phyloP scores from a whole-genome alignment of 2,329 filamentous ascomycete species.

The Aciculosporium take region DNA sequence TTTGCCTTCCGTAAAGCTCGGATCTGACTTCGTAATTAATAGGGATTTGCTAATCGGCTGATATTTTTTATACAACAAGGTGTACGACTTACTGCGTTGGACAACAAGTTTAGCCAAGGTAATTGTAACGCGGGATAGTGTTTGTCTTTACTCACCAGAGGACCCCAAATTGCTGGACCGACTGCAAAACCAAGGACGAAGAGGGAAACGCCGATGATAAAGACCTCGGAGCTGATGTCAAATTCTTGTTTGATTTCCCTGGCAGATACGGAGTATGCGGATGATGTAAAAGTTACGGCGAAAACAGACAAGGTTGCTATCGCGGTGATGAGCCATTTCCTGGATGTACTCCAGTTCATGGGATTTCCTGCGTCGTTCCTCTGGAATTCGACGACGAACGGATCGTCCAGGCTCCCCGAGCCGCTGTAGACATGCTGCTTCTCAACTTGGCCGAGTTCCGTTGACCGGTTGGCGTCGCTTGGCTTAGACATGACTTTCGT shows the following conservation, averaged over 20 bases:
- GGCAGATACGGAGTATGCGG: constrained; percentile 49
- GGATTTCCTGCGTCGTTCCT: constrained; percentile 54
- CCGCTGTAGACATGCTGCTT: constrained; percentile 32
- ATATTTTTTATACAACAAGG: no score
- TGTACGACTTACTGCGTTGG: no score
- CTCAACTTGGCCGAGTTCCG: background rate
- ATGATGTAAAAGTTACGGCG: constrained; percentile 55
- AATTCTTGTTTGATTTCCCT: constrained; percentile 41
- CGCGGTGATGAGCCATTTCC: constrained; percentile 53
- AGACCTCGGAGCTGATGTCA: constrained; percentile 32
- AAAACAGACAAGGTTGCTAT: constrained; percentile 53
- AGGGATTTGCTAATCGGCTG: no score
- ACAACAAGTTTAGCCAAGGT: no score
- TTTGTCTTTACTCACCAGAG: no score
- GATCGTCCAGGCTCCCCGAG: constrained; percentile 49
- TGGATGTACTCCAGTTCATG: constrained; percentile 37
- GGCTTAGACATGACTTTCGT: background rate
- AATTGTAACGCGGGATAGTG: no score
- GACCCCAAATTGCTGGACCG: constrained; percentile 52
- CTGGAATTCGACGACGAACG: constrained; percentile 55
- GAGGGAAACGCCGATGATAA: constrained; percentile 47
- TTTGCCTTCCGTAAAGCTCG: constrained; percentile 47
- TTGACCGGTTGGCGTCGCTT: background rate
- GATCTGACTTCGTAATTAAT: no score
- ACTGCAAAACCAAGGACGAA: constrained; percentile 50